Base-by-base conservation (phyloP, 441 rosid species). In the Codiaeum variegatum region DNA sequence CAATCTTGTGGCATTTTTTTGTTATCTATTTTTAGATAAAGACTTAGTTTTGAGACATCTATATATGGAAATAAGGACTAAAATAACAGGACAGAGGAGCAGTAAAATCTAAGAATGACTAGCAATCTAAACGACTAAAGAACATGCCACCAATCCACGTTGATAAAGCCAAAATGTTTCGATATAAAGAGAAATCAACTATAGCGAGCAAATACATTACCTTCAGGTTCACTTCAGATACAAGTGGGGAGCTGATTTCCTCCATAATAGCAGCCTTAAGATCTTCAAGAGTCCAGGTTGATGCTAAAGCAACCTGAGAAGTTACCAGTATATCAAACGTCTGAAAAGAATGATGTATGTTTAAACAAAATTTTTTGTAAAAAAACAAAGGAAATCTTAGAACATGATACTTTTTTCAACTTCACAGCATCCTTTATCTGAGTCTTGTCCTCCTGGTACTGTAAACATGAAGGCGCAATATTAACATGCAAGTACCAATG, bases 391-490 rank as follows among this genome's bases (percentile, higher is more conserved):
- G 19, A 29, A 32, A 8, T 21, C 38, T 21, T 46, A 26, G 55
- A 28, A 68, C 12, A 49, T 67, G 74, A 76, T 82, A 88, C 98
- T 94, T 90, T 96, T 75, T 79, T 85, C 54, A 80, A 79, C 83
- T 93, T 96, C 85, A 96, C 83, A 68, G 85, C 86, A 71, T 93
- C 93, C 80, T 96, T 96, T 73, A 90, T 72, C 11, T 76, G 85
- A 66, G 79, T 80, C 82, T 89, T 96, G 83, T 90, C 98, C 60
- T 91, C 97, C 74, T 88, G 94, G 79, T 90, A 93, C 99, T 96
- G 88, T 64, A 52, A 70, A 73, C 18, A 47, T 13, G 63, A 46
- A 55, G 44, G 49, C 61, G 73, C 31, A 62, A 74, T 63, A 69
- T 66, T 54, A 66, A 31, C 12, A 52, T 7, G 23, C 46, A 51